These are phyloP conservation scores for Cupressus sempervirens DNA, from an alignment of 75 land plant species.

Conservation along the genomic window DNA sequence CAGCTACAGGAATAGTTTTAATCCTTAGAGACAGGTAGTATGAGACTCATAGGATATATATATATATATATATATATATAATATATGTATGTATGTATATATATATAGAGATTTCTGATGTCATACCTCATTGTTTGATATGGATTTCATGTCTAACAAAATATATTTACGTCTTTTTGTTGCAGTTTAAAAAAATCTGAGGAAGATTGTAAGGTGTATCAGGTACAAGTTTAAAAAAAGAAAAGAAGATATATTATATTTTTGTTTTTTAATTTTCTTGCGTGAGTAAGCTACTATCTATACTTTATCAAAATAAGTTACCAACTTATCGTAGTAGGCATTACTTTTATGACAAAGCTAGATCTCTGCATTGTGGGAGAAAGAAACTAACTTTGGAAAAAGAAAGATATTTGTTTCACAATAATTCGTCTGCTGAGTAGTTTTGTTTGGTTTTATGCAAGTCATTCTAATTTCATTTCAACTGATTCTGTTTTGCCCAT, in stretches of 20 bases:
- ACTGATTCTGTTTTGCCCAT: neutral
- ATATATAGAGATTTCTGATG: neutral
- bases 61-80: too few species aligned
- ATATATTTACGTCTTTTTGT: neutral
- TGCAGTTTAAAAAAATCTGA: conserved; percentile 24
- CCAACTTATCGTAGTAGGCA: neutral
- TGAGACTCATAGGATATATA: neutral
- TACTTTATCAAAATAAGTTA: neutral
- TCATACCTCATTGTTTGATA: neutral
- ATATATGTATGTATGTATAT: too few species aligned
- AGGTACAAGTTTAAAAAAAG: conserved; percentile 11
- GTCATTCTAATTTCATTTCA: neutral
- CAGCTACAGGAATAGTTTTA: too few species aligned
- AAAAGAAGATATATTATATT: too few species aligned
- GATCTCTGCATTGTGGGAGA: neutral
- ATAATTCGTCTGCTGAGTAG: neutral
- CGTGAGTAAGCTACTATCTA: neutral
- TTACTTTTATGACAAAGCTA: neutral
- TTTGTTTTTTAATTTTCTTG: neutral
- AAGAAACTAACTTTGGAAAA: neutral
- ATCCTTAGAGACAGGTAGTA: too few species aligned
- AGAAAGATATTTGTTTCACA: neutral
- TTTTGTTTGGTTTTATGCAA: neutral
- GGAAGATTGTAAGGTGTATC: too few species aligned
- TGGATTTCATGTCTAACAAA: neutral